Evolutionary conservation across 2,329 filamentous ascomycete genomes (phyloP).

Genomic region (Beauveria sp.): DNA sequence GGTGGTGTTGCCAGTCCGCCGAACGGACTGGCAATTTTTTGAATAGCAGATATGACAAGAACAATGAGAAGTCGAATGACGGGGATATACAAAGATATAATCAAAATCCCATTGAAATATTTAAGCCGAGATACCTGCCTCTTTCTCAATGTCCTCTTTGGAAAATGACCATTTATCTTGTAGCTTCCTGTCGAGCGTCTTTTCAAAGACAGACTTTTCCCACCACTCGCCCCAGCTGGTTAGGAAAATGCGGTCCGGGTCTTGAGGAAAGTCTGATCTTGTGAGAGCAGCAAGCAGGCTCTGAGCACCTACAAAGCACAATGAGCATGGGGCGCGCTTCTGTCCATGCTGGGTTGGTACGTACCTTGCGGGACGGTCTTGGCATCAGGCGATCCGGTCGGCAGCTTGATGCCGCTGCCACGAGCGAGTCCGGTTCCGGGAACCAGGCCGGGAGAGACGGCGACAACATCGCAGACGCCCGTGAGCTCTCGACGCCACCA

Average conservation of each 20-base stretch:
- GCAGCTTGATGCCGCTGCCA: slow-evolving; percentile 22
- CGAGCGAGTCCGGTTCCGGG: slow-evolving; percentile 37
- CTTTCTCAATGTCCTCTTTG: slow-evolving; percentile 40
- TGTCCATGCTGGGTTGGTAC: background rate
- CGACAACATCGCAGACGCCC: slow-evolving; percentile 37
- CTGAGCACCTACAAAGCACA: slow-evolving; percentile 29
- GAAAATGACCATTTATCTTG: slow-evolving; percentile 45
- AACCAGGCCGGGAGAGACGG: slow-evolving; percentile 46
- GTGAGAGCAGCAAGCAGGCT: slow-evolving; percentile 39
- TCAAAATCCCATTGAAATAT: background rate
- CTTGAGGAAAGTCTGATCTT: slow-evolving; percentile 39
- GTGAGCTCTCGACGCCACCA: slow-evolving; percentile 49
- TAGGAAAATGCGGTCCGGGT: slow-evolving; percentile 45
- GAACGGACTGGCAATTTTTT: slow-evolving; percentile 32
- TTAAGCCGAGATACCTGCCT: slow-evolving; percentile 22
- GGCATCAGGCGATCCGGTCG: slow-evolving; percentile 34
- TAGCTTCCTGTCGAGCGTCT: slow-evolving; percentile 35
- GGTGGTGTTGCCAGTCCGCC: slow-evolving; percentile 32
- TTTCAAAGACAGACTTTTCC: slow-evolving; percentile 34
- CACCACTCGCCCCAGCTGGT: slow-evolving; percentile 53
- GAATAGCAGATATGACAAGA: background rate
- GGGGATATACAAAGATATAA: no score
- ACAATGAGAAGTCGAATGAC: no score
- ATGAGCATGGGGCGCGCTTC: background rate
- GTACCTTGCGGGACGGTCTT: slow-evolving; percentile 40